Evolutionary conservation across 176 grass and related monocot genomes (phyloP), one percentile per base, ranked within the genome.

Genomic region (Lolium multiflorum): DNA sequence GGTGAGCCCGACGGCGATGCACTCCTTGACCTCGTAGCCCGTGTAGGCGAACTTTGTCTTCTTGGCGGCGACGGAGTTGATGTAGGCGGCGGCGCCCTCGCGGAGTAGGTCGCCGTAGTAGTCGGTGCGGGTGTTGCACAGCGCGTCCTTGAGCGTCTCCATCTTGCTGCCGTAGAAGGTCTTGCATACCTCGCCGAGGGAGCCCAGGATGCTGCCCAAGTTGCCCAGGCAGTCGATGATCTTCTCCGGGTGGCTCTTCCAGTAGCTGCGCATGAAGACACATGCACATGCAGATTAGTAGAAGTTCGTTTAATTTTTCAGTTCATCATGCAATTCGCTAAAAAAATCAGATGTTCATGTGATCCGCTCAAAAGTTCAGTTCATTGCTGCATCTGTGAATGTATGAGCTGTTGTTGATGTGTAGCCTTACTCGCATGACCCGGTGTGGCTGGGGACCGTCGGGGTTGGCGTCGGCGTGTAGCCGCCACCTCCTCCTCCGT

Each of bases 31-130:
- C 68, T 98, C 92, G 56, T 92, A 78, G 49, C 77, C 81, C 54
- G 48, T 80, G 86, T 91, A 91, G 38, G 90, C 84, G 84, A 88
- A 91, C 56, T 83, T 61, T 8, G 62, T 46, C 61, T 87, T 67
- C 18, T 69, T 46, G 76, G 87, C 66, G 59, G 85, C 93, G 68
- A 94, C 14, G 76, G 96, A 88, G 88, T 98, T 98, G 88, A 98
- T 94, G 67, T 88, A 94, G 0, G 96, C 88, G 41, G 96, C 96
- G 41, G 96, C 91, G 62, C 93, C 96, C 78, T 98, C 93, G 0
- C 88, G 90, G 39, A 96, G 91, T 44, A 98, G 92, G 74, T 91
- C 91, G 61, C 96, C 92, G 76, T 92, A 87, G 76, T 90, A 89
- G 86, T 94, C 93, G 28, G 9, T 87, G 44, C 90, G 83, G 24